Conservation (phyloP, 148 eudicot species). For the Rhododendron williamsianum region DNA sequence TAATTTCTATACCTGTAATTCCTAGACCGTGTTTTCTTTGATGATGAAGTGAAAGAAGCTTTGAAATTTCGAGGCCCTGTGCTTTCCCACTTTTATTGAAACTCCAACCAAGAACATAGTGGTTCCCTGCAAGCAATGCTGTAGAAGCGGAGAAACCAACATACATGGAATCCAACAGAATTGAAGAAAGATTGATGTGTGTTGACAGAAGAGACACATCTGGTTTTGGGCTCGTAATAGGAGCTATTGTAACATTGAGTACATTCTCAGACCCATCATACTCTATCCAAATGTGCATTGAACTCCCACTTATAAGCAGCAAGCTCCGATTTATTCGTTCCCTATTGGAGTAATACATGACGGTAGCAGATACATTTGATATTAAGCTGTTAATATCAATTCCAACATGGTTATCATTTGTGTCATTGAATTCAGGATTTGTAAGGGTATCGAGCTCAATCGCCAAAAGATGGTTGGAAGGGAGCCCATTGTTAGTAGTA, state of each 20-base stretch:
- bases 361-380: slow-evolving; percentile 28
- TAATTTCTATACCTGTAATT: background rate
- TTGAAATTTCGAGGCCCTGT: background rate
- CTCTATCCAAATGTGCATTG: slow-evolving; percentile 8
- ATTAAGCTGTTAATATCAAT: background rate
- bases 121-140: background rate
- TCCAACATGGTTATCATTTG: background rate
- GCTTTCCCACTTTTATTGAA: slow-evolving; percentile 17
- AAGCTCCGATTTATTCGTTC: background rate
- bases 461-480: slow-evolving; percentile 24
- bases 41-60: background rate
- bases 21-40: slow-evolving; percentile 4
- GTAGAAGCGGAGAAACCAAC: slow-evolving; percentile 23
- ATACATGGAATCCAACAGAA: slow-evolving; percentile 28
- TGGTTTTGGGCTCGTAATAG: slow-evolving; percentile 21
- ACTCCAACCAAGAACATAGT: slow-evolving; percentile 29
- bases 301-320: background rate
- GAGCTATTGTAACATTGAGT: slow-evolving; percentile 34
- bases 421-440: slow-evolving; percentile 11
- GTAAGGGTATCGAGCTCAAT: slow-evolving; percentile 26
- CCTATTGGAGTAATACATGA: slow-evolving; percentile 16
- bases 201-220: slow-evolving; percentile 15
- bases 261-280: slow-evolving; percentile 23
- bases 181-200: slow-evolving; percentile 20
- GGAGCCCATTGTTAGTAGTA: background rate